phyloP scores from a whole-genome alignment of 768 basidiomycete species.

The Pisolithus tinctorius region DNA sequence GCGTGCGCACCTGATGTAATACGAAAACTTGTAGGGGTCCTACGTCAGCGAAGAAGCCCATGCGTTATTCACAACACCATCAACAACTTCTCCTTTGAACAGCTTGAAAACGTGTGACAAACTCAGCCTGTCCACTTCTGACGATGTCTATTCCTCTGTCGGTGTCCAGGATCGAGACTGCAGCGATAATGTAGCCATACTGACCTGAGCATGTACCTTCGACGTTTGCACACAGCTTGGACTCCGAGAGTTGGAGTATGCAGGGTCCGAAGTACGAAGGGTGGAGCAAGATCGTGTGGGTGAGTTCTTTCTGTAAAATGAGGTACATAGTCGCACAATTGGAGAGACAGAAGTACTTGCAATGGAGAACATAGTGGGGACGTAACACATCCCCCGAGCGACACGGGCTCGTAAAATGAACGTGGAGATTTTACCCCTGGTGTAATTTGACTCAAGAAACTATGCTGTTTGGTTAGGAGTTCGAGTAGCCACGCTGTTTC shows the following conservation, averaged over 20 bases:
- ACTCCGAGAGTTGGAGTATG: conserved; percentile 88
- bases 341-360: conserved; percentile 33
- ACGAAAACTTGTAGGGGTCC: conserved; percentile 94
- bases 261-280: conserved; percentile 99
- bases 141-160: conserved; percentile 89
- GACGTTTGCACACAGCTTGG: conserved; percentile 53
- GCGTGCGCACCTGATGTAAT: conserved; percentile 77
- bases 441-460: no score
- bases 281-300: conserved; percentile 79
- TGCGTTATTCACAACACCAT: conserved; percentile 95
- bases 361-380: conserved; percentile 58
- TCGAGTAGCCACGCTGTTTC: no score
- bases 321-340: conserved; percentile 1
- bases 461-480: no score
- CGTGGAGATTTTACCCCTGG: no score
- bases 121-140: conserved; percentile 93
- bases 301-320: conserved; percentile 21
- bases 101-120: conserved; percentile 96
- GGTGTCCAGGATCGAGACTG: conserved; percentile 84
- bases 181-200: conserved; percentile 91
- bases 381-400: no score
- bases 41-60: conserved; percentile 98
- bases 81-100: conserved; percentile 98
- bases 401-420: no score
- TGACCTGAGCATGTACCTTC: no score